Evolutionary conservation across 2,329 filamentous ascomycete genomes (phyloP), one percentile per base, ranked within the genome.

Genomic region (Paracamarosporium sp.): DNA sequence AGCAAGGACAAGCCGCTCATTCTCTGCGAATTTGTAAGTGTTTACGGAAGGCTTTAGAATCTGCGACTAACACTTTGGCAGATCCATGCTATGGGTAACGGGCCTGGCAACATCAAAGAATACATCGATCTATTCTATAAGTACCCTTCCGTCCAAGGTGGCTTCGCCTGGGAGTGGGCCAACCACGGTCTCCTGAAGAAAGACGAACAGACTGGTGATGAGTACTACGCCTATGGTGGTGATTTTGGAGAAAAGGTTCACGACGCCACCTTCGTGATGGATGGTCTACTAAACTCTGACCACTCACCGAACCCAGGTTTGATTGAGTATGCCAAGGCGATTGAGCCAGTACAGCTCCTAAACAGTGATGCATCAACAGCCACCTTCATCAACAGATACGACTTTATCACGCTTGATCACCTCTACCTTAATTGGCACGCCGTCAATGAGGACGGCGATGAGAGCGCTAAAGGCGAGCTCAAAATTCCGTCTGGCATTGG

Each of bases 61-160:
- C 9, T 15, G 36, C 57, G 8, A 57, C 47, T 54, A 20, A 63
- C 15, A 5, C 6, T 20, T 13, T 31, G 27, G 2, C n/a, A 71
- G 67, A 65, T 77, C 0, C 83, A 85, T 65, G 88, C 90, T 1
- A 91, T 92, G 89, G 90, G 90, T 5, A 92, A 91, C 65, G 89
- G 88, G 0, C 90, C 90, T 0, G 89, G 90, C 1, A 85, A 84
- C 31, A 80, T 92, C 11, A 83, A 88, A 58, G 89, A 91, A 59
- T 92, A 92, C 58, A 80, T 89, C 47, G 80, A 87, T 38, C 81
- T 83, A 0, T 92, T 91, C 76, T 83, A 84, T 30, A 80, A 80
- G 27, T 79, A 89, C 57, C 83, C 83, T 0, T 81, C 83, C 2
- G 80, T 91, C 0, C 88, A 90, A 66, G 89, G 89, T 11, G 89